Base-by-base conservation (phyloP, 139 green algal species). In the Chlorella sp. region DNA sequence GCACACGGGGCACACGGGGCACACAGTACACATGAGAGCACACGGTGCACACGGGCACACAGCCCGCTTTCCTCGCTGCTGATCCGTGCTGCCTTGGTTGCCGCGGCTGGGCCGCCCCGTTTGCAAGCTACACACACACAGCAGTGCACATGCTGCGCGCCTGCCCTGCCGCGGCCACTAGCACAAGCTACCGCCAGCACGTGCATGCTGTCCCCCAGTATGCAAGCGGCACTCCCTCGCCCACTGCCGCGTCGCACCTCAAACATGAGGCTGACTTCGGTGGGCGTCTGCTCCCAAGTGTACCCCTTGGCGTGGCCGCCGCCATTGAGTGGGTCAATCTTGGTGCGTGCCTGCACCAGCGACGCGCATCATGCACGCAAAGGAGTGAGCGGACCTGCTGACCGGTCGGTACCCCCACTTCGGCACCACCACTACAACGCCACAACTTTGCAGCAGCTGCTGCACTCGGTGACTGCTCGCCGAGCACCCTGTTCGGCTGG, bases 231-330 rank as follows among this genome's bases (percentile, higher is more conserved):
- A n/a, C n/a, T n/a, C n/a, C 42, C 17, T 55, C 10, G 10, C 42
- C 42, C 42, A 17, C 42, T 17, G 4, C 20, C 24, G 55, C 24
- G 14, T 49, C 31, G 14, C 36, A 80, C 69, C 74, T 80, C 62
- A 62, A 80, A 73, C 20, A 55, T 61, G 42, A 80, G 42, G 2
- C 62, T 75, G 17, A 80, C 62, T 26, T 80, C 74, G 22, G 42
- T 69, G 31, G 69, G 29, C 1, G 74, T 76, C 68, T 80, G 74
- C 31, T 67, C 67, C 74, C 74, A 80, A 24, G 49, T 69, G 33
- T 69, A 80, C 5, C 68, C 42, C 32, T 51, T 36, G 30, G 62
- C 74, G 27, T 71, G 29, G 3, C 74, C 74, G n/a, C 74, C 74
- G 2, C 74, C 74, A 31, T 80, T 70, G 49, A 42, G 36, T 10